Evolutionary conservation across 73 alveolate species (phyloP), one percentile per base, ranked within the genome.

Genomic region (Effrenium voratum): DNA sequence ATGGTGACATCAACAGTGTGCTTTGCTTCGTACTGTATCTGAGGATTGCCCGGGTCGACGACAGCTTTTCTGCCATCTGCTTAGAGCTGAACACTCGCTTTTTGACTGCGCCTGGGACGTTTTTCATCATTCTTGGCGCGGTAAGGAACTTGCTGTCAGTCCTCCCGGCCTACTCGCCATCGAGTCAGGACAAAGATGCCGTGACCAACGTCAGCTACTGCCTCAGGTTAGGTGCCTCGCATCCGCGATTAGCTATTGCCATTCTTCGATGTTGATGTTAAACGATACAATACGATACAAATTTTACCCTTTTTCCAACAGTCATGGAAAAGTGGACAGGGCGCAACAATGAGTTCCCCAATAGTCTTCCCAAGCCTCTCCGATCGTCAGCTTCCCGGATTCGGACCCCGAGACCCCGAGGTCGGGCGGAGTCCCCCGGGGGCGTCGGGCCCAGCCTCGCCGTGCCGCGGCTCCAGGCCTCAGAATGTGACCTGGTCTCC

Each of bases 151-250:
- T 73, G 28, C 8, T 68, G 44, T 38, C 84, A 8, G 55, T 38
- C 2, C 55, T 52, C 4, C 84, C 55, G 1, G 52, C 84, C 84
- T 38, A 30, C 41, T 73, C 84, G 55, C 84, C 84, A 6, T 73
- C n/a, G 16, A 30, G 28, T 57, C 72, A 43, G 90, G 90, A 79
- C 90, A 79, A 79, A 79, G 90, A 79, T 79, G 90, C 90, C 90
- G 30, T 79, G 68, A 79, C 68, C 66, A 45, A 79, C 50, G 59
- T 52, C 86, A 38, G 43, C 40, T 5, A 45, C n/a, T n/a, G n/a
- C n/a, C n/a, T n/a, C n/a, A n/a, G n/a, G n/a, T n/a, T n/a, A n/a
- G n/a, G 82, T 34, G 43, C 32, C 82, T 72, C 34, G 82, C 30
- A 55, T 22, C 24, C 34, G 50, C 45, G 38, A n/a, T n/a, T n/a